Base-by-base conservation (phyloP, 371 early-diverging fungal genomes). In the Mortierella sp. region DNA sequence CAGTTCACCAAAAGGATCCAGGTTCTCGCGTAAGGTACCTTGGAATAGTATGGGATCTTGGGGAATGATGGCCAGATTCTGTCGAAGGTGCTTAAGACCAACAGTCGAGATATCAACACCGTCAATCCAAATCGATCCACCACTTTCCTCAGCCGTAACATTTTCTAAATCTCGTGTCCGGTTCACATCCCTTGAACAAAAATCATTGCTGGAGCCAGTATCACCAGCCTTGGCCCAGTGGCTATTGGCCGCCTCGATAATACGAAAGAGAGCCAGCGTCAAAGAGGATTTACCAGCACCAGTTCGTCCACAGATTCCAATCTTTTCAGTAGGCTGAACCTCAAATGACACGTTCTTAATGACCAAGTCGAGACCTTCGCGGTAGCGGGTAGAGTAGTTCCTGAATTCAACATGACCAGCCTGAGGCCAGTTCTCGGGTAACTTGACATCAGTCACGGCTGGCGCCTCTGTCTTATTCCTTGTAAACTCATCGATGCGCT, bases 281-380 rank as follows among this genome's bases (percentile, higher is more conserved):
- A 94, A 77, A 1, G 93, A 91, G 37, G 89, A 88, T 72, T 95
- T 95, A 8, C 96, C 96, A 3, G 94, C 90, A 30, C 89, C 94
- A 0, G 10, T 93, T 90, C 86, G 55, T 11, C 85, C 85, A 12
- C 86, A 86, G 39, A 87, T 80, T 2, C 87, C 87, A 30, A 87
- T 62, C 64, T 83, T 84, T 45, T 87, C 86, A 0, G 72, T 60
- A 11, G 85, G 73, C 66, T 77, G 64, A 12, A 85, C 68, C 22
- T 32, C 37, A 37, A 85, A 85, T 16, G 60, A 52, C 20, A 73
- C 90, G 66, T 91, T 84, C 55, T 89, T 87, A 60, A 97, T 78
- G 1, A 95, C 96, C 0, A 93, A 87, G 8, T 88, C 87, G 66
- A 96, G 84, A 3, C 91, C 95, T 47, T 90, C 90, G 5, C 94